Evolutionary conservation across 1,139 yeast species (phyloP).

Genomic region (Pichia sp.): DNA sequence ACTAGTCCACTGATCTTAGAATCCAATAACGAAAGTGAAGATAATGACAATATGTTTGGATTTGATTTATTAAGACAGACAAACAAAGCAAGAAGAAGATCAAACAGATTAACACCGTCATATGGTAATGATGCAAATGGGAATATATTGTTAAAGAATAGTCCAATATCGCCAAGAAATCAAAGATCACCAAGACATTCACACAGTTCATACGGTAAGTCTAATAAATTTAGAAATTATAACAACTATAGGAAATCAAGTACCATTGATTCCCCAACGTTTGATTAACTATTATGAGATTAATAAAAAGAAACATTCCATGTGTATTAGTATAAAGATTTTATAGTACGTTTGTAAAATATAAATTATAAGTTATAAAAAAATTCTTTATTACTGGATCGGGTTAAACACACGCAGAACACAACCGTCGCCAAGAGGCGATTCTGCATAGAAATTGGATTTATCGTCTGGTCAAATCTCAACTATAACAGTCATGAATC

Average conservation of each 20-base stretch:
- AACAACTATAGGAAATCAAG: conserved; percentile 3
- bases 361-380: background rate
- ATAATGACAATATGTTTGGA: conserved; percentile 16
- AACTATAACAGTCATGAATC: too few species aligned
- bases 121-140: conserved; percentile 13
- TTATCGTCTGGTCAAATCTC: too few species aligned
- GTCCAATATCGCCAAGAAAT: conserved; percentile 23
- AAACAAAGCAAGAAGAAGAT: conserved; percentile 15
- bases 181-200: conserved; percentile 19
- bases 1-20: conserved; percentile 8
- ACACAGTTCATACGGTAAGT: conserved; percentile 3
- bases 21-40: conserved; percentile 9
- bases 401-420: too few species aligned
- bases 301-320: background rate
- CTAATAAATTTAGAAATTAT: conserved; percentile 11
- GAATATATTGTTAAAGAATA: conserved; percentile 11
- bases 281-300: background rate
- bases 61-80: conserved; percentile 18
- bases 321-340: background rate
- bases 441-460: too few species aligned
- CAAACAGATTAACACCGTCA: conserved; percentile 15
- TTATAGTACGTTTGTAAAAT: background rate
- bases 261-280: conserved; percentile 2
- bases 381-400: background rate
- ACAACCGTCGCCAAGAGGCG: too few species aligned